phyloP scores from a whole-genome alignment of 1,284 basidiomycete species.

The Ustilago curta region DNA sequence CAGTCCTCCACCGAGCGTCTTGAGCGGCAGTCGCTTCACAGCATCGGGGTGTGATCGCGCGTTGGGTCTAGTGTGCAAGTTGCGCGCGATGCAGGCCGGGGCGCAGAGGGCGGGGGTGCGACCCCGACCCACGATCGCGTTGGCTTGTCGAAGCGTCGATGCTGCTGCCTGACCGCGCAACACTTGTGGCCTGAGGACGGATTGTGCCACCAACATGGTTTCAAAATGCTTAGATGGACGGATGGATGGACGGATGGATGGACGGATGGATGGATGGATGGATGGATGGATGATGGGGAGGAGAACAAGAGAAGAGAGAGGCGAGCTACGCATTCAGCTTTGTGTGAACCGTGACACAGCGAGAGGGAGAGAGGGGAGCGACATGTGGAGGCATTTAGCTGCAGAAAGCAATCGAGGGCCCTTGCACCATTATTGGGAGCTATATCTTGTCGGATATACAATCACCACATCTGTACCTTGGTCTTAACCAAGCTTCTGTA shows the following conservation, averaged over 20 bases:
- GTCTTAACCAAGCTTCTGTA: too few species aligned
- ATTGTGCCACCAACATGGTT: constrained; percentile 18
- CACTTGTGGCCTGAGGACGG: constrained; percentile 10
- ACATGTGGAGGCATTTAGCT: constrained; percentile 11
- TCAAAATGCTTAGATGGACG: neutral
- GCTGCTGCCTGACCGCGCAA: constrained; percentile 14
- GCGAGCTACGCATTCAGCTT: neutral
- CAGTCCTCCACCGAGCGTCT: constrained; percentile 29
- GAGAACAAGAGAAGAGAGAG: neutral
- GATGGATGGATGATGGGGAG: neutral
- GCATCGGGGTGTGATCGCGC: neutral
- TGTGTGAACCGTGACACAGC: neutral
- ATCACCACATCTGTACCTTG: too few species aligned
- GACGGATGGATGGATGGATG: too few species aligned
- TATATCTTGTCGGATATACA: too few species aligned
- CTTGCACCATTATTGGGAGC: too few species aligned
- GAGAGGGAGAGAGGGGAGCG: neutral
- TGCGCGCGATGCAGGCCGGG: constrained; percentile 2
- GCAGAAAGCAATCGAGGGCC: neutral
- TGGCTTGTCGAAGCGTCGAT: constrained; percentile 3
- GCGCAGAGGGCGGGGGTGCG: neutral
- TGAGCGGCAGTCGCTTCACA: constrained; percentile 21
- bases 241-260: neutral
- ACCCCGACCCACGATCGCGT: too few species aligned
- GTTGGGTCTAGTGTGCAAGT: constrained; percentile 13